phyloP scores from a whole-genome alignment of 2,329 filamentous ascomycete species.

The Penicillium palitans region DNA sequence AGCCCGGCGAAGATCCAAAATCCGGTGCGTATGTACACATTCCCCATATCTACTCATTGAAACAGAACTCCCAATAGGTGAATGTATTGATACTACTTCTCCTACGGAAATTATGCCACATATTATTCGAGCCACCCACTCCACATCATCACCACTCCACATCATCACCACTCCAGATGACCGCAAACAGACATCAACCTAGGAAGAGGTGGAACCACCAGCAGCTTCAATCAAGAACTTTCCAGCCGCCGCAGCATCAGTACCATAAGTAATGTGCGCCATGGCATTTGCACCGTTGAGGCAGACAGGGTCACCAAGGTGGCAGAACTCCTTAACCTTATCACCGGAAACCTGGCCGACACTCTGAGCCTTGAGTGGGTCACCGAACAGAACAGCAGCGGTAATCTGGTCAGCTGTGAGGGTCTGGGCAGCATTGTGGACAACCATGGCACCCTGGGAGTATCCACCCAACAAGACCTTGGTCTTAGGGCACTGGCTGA shows the following conservation, averaged over 20 bases:
- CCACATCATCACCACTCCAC: not conserved
- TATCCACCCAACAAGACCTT: constrained; percentile 39
- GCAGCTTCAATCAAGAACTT: constrained; percentile 37
- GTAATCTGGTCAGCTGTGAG: constrained; percentile 40
- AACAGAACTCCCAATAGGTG: not conserved
- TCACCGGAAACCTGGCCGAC: constrained; percentile 42
- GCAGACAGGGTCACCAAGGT: constrained; percentile 54
- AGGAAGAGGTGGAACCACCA: constrained; percentile 12
- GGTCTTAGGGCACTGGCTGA: constrained; percentile 35
- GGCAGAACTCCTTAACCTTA: constrained; percentile 53
- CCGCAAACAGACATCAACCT: not conserved
- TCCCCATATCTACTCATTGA: not conserved
- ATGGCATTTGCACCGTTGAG: constrained; percentile 45
- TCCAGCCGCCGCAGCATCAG: constrained; percentile 40
- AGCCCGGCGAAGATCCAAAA: too few relatives aligned
- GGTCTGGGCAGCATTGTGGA: constrained; percentile 33
- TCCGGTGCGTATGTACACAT: too few relatives aligned
- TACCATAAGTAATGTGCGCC: constrained; percentile 45
- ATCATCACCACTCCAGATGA: not conserved
- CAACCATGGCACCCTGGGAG: constrained; percentile 39
- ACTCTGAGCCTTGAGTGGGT: constrained; percentile 46
- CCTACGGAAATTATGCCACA: not conserved
- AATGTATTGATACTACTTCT: not conserved
- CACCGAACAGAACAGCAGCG: constrained; percentile 48
- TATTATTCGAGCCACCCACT: not conserved